Conservation (phyloP, 441 rosid species). For the Pelargonium hybrid region DNA sequence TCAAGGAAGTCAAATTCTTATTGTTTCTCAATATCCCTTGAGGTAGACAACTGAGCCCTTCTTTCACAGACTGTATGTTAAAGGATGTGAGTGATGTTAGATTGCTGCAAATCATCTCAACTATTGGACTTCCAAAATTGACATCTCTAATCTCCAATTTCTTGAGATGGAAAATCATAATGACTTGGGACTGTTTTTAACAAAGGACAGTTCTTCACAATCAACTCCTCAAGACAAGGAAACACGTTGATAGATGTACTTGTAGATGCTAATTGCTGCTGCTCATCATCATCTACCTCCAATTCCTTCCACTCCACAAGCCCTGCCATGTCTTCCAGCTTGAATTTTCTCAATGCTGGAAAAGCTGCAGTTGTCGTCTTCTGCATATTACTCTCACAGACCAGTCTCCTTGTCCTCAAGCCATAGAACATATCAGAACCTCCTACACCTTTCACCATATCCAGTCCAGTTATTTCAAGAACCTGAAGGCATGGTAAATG, state of each 20-base stretch:
- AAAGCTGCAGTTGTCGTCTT: neutral
- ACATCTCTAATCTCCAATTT: neutral
- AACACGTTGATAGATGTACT: neutral
- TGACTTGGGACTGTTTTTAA: neutral
- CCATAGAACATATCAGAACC: neutral
- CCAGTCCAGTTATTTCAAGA: slow-evolving; percentile 2
- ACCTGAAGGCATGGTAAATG: neutral
- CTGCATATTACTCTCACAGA: neutral
- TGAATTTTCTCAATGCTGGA: slow-evolving; percentile 8
- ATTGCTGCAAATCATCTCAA: neutral
- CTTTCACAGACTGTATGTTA: neutral
- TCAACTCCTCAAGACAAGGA: slow-evolving; percentile 20
- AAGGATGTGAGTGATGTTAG: neutral
- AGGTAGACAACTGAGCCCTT: neutral
- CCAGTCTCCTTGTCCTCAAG: neutral
- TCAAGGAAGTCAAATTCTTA: neutral
- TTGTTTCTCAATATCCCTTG: neutral
- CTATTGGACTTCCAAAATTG: neutral
- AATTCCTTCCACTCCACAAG: slow-evolving; percentile 7
- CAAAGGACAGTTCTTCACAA: neutral
- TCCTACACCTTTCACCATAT: neutral
- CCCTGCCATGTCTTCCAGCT: neutral
- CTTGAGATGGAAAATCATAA: slow-evolving; percentile 4
- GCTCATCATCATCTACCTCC: neutral
- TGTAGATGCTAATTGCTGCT: neutral